A percentile compares a stretch with the other conserved stretches of the same genome.
These are phyloP conservation scores for Scedosporium boydii DNA, from an alignment of 2,329 filamentous ascomycete species.

Conservation along the genomic window DNA sequence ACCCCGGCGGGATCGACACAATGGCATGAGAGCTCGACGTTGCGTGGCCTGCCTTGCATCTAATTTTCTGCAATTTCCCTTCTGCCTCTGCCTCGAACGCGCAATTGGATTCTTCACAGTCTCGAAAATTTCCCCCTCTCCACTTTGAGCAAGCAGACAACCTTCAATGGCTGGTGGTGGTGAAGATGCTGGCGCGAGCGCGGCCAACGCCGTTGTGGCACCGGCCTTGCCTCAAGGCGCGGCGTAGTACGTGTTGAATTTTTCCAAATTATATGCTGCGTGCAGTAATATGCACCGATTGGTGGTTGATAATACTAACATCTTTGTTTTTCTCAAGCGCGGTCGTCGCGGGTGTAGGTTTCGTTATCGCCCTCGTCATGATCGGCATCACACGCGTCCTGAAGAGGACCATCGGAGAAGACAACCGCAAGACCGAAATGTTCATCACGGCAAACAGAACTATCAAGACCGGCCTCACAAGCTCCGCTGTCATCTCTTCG, in stretches of 20 bases:
- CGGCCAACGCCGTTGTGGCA: background rate
- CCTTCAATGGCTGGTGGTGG: background rate
- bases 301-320: background rate
- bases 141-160: background rate
- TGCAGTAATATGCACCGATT: background rate
- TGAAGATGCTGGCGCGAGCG: background rate
- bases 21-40: background rate
- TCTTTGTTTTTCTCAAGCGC: constrained; percentile 6
- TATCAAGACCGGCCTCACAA: constrained; percentile 39
- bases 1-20: background rate
- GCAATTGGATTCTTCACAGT: background rate
- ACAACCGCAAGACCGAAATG: constrained; percentile 44
- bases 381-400: constrained; percentile 34
- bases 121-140: too few species aligned
- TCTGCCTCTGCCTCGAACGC: too few species aligned
- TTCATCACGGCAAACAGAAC: constrained; percentile 45
- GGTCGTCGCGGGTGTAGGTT: constrained; percentile 23
- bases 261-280: background rate
- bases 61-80: background rate
- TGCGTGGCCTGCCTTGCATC: background rate
- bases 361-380: constrained; percentile 29
- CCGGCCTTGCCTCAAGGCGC: constrained; percentile 4
- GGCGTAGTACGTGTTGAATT: background rate
- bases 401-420: constrained; percentile 39
- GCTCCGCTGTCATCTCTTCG: constrained; percentile 43